These are phyloP conservation scores for Triticum dicoccoides DNA, from an alignment of 176 grass and related monocot species.

Conservation along the genomic window DNA sequence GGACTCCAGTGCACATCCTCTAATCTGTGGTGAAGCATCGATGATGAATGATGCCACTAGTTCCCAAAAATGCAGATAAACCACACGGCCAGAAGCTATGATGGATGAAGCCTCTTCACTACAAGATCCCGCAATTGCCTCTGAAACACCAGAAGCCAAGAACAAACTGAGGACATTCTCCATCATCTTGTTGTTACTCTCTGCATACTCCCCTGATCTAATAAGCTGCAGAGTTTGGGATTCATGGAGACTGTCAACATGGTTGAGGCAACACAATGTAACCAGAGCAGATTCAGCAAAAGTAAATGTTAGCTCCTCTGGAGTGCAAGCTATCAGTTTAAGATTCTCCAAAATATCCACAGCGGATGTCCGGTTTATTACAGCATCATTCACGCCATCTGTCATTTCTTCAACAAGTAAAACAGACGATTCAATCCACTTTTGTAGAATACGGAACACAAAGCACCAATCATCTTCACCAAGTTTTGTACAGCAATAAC, in stretches of 20 bases:
- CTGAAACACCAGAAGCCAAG: slow-evolving; percentile 69
- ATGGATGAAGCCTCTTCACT: slow-evolving; percentile 60
- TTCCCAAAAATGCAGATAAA: slow-evolving; percentile 77
- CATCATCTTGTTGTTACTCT: slow-evolving; percentile 62
- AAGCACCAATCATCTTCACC: slow-evolving; percentile 74
- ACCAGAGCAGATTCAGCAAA: slow-evolving; percentile 59
- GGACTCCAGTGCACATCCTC: slow-evolving; percentile 69
- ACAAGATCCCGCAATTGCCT: slow-evolving; percentile 65
- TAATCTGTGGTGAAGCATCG: slow-evolving; percentile 59
- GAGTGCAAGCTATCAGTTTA: slow-evolving; percentile 43
- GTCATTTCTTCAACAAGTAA: slow-evolving; percentile 84
- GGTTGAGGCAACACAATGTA: slow-evolving; percentile 60
- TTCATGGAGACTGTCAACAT: slow-evolving; percentile 50
- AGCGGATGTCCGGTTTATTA: slow-evolving; percentile 39
- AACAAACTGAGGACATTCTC: slow-evolving; percentile 80
- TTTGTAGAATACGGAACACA: slow-evolving; percentile 52
- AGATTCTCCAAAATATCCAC: slow-evolving; percentile 55
- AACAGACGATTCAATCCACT: slow-evolving; percentile 75
- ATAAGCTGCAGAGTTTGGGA: slow-evolving; percentile 37
- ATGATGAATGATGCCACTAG: slow-evolving; percentile 78
- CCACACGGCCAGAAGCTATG: slow-evolving; percentile 59
- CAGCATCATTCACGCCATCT: slow-evolving; percentile 49
- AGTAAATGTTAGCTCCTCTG: slow-evolving; percentile 55
- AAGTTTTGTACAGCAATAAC: slow-evolving; percentile 77
- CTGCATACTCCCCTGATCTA: slow-evolving; percentile 50